Conservation (phyloP, 129 eudicot genomes). For the Ambrosia trifida region DNA sequence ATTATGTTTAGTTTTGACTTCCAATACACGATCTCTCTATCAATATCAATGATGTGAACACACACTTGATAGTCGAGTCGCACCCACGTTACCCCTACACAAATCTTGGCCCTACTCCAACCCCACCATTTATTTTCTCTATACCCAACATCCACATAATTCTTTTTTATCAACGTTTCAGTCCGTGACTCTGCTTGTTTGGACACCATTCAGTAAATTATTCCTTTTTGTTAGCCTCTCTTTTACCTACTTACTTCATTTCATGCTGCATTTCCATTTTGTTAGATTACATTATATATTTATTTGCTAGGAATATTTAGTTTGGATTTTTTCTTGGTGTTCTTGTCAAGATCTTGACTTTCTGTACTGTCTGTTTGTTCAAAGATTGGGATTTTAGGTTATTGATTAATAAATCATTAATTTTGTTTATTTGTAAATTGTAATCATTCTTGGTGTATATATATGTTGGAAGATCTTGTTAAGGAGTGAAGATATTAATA, state of each 20-base stretch:
- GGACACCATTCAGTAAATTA: slow-evolving; percentile 11
- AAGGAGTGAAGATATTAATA: slow-evolving; percentile 9
- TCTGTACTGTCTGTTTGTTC: slow-evolving; percentile 14
- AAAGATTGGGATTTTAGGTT: slow-evolving; percentile 10
- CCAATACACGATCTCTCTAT: slow-evolving; percentile 26
- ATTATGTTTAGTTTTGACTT: slow-evolving; percentile 60
- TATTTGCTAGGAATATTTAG: slow-evolving; percentile 7
- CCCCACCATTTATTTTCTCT: slow-evolving; percentile 32
- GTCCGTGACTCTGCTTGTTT: slow-evolving; percentile 23
- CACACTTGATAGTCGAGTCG: slow-evolving; percentile 40
- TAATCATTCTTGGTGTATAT: too few species aligned
- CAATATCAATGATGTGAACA: slow-evolving; percentile 26
- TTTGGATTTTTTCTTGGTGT: slow-evolving; percentile 3
- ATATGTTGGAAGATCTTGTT: slow-evolving; percentile 13
- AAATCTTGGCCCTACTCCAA: slow-evolving; percentile 33
- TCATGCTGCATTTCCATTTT: slow-evolving; percentile 33
- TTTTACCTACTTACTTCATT: slow-evolving; percentile 18
- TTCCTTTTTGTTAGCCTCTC: slow-evolving; percentile 17
- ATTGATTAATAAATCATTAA: slow-evolving; percentile 19
- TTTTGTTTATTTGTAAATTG: too few species aligned
- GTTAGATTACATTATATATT: slow-evolving; percentile 19
- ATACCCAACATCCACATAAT: slow-evolving; percentile 10
- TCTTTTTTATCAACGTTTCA: slow-evolving; percentile 13
- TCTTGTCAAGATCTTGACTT: slow-evolving; percentile 28
- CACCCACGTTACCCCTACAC: slow-evolving; percentile 65